A percentile compares a stretch with the other conserved stretches of the same genome.
phyloP scores from a whole-genome alignment of 1,284 basidiomycete species.

The Cystobasidium sp. region DNA sequence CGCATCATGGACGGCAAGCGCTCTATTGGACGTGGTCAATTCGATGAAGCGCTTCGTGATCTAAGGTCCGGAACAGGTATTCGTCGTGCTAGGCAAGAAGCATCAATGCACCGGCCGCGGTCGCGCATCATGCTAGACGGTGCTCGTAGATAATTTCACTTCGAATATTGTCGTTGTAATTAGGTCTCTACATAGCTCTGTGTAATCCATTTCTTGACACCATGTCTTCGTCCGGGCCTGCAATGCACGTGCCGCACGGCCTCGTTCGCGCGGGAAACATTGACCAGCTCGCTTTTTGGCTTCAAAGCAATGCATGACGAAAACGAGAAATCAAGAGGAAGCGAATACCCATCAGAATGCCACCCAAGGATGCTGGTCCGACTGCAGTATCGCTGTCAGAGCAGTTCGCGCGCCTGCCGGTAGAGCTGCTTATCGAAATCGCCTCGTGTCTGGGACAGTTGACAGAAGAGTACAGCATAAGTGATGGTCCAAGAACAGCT shows the following conservation, averaged over 20 bases:
- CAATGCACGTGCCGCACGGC: neutral
- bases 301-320: too few relatives aligned
- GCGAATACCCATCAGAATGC: too few relatives aligned
- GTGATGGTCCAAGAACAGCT: constrained; percentile 5
- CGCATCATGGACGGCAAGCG: constrained; percentile 50
- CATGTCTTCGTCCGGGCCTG: neutral
- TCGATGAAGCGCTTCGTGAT: constrained; percentile 80
- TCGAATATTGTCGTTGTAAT: constrained; percentile 6
- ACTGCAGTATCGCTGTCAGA: constrained; percentile 2
- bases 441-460: neutral
- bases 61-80: constrained; percentile 63
- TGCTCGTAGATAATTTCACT: constrained; percentile 14
- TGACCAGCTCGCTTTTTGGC: too few relatives aligned
- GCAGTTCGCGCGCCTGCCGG: constrained; percentile 15
- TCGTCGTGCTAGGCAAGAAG: constrained; percentile 63
- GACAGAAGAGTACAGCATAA: neutral
- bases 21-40: constrained; percentile 71
- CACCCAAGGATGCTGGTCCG: too few relatives aligned
- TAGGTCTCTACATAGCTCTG: neutral
- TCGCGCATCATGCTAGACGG: constrained; percentile 83
- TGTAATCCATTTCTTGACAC: neutral
- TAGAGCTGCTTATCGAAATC: constrained; percentile 30
- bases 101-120: constrained; percentile 58
- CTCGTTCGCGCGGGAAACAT: neutral
- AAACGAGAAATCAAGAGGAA: too few relatives aligned